Evolutionary conservation across 768 basidiomycete genomes (phyloP).

Genomic region (Boletus tomentosulus): DNA sequence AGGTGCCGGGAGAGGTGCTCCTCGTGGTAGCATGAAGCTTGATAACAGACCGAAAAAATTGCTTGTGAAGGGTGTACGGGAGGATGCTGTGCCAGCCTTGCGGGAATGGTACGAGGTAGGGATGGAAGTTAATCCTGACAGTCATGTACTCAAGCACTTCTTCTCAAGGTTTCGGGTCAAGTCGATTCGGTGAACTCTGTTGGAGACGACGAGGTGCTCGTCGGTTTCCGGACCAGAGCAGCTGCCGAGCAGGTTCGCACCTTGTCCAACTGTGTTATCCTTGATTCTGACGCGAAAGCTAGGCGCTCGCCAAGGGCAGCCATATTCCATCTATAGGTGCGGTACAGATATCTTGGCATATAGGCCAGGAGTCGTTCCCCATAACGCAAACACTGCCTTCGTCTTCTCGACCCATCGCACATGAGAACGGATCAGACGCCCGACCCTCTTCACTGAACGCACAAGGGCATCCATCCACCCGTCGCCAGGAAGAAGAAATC

Average conservation of each 20-base stretch:
- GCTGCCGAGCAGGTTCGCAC: constrained; percentile 73
- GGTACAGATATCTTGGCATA: constrained; percentile 67
- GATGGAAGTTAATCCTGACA: not conserved
- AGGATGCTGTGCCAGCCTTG: constrained; percentile 53
- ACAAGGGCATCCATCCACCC: constrained; percentile 27
- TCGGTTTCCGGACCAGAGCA: constrained; percentile 65
- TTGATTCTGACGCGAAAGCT: constrained; percentile 11
- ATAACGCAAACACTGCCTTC: constrained; percentile 19
- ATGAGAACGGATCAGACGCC: constrained; percentile 23
- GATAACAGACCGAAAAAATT: constrained; percentile 87
- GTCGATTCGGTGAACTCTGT: constrained; percentile 58
- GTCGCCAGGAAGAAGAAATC: constrained; percentile 54
- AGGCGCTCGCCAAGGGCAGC: constrained; percentile 72
- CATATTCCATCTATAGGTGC: constrained; percentile 63
- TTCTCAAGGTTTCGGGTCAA: constrained; percentile 57
- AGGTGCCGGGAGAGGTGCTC: constrained; percentile 59
- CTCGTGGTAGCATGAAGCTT: constrained; percentile 76
- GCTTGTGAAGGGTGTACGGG: constrained; percentile 62
- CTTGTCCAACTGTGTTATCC: not conserved
- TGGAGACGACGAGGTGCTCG: constrained; percentile 57
- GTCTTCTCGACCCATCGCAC: constrained; percentile 19
- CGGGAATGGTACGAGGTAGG: constrained; percentile 82
- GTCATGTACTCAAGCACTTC: constrained; percentile 3
- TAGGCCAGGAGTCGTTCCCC: constrained; percentile 28
- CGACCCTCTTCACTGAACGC: constrained; percentile 16